Evolutionary conservation across 2,329 filamentous ascomycete genomes (phyloP), one percentile per base, ranked within the genome.

Genomic region (Aspergillus fumigatiaffinis): DNA sequence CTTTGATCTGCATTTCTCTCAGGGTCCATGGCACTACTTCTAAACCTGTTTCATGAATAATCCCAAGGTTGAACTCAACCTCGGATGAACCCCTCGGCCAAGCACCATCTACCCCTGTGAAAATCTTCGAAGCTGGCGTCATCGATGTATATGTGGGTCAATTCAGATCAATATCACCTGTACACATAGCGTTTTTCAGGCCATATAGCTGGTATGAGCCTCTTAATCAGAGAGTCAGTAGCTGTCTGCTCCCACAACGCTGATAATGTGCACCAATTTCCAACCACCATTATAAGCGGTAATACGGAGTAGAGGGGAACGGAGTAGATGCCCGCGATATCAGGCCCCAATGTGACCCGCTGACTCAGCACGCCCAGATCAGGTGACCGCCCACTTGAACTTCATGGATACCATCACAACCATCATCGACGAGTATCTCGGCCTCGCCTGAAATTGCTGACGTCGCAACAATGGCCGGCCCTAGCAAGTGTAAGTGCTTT

Each of bases 391-490:
- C 20, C 35, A 26, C n/a, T 28, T 23, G 48, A 53, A 59, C 54
- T 51, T 56, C 57, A 49, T 7, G 28, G 52, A 48, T 50, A 23
- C 38, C 54, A 50, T 41, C 46, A 23, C 21, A 32, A 8, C 10
- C 52, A 20, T 14, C 23, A 26, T 10, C 21, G 28, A 28, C 25
- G 48, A 50, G 26, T 21, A 29, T 35, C 14, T 23, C 48, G 29
- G 26, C 48, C 26, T 50, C 25, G 26, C 23, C 17, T 21, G 26
- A 52, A 35, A 52, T 23, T 35, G 50, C 28, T 52, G 50, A 54
- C 26, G 60, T 59, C 64, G 66, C 70, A 73, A 72, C 57, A 65
- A 82, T 82, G 80, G 80, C 80, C 66, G 80, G 79, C 67, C 78
- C 77, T 65, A 77, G 76, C 72, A 76, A 78, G 66, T 75, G 79